A percentile compares a stretch with the other conserved stretches of the same genome.
Conservation (phyloP, 2,329 filamentous ascomycete genomes). For the Byssothecium circinans region DNA sequence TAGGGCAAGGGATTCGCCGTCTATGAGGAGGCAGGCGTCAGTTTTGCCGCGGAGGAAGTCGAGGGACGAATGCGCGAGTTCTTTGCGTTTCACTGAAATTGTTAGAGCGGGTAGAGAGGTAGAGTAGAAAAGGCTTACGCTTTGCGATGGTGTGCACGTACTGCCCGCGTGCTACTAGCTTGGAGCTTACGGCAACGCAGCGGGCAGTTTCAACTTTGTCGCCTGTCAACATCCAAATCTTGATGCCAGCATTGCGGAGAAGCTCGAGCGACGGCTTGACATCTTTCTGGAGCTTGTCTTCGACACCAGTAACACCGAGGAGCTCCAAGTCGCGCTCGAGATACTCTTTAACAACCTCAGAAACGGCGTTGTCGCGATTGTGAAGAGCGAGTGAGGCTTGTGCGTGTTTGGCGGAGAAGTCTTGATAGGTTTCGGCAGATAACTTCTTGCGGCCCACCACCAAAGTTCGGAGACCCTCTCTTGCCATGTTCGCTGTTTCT, state of each 20-base stretch:
- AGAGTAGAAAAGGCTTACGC: constrained; percentile 35
- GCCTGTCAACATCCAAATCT: constrained; percentile 99
- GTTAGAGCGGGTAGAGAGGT: constrained; percentile 7
- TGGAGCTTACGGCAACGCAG: constrained; percentile 93
- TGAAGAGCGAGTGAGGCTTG: constrained; percentile 80
- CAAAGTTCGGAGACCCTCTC: constrained; percentile 89
- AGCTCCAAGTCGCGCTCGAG: constrained; percentile 89
- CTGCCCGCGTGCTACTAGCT: constrained; percentile 89
- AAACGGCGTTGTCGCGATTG: constrained; percentile 79
- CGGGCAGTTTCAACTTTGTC: constrained; percentile 98
- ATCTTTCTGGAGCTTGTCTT: constrained; percentile 93
- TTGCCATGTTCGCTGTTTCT: constrained; percentile 99
- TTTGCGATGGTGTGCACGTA: constrained; percentile 93
- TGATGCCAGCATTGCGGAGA: constrained; percentile 93
- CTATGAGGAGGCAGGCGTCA: constrained; percentile 87
- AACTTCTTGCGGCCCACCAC: constrained; percentile 92
- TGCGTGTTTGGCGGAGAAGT: constrained; percentile 74
- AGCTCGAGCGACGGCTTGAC: constrained; percentile 95
- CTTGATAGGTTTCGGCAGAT: constrained; percentile 74
- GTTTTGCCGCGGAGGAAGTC: constrained; percentile 84
- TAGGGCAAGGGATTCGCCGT: constrained; percentile 84
- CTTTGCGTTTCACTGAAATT: constrained; percentile 68
- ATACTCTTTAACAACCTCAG: constrained; percentile 74
- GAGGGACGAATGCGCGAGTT: constrained; percentile 82
- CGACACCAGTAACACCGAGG: constrained; percentile 94